Evolutionary conservation across 2,329 filamentous ascomycete species (phyloP), one percentile per base, ranked within the genome.

Genomic region (Fusarium sp.): DNA sequence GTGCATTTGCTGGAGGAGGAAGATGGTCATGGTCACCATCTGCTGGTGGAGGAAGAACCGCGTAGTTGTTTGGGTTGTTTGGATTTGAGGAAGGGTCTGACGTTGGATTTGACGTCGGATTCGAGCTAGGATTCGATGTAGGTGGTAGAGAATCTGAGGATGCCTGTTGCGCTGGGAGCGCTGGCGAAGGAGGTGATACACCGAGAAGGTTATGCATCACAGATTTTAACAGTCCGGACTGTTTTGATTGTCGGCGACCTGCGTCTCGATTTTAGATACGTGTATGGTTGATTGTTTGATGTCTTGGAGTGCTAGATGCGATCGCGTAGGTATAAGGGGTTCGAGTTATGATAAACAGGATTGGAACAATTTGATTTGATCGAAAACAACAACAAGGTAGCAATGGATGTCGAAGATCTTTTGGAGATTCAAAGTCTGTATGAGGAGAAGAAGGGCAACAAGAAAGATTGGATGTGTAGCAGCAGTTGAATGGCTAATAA

Each of bases 161-260:
- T 45, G 78, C 78, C 39, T 78, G 79, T 75, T 78, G 72, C 60
- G 75, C 79, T 36, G 78, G 76, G 32, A 80, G 74, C 42, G 79
- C 60, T 68, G 77, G 76, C 57, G 77, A 73, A 54, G 77, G 77
- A 32, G 77, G 73, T 62, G 81, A 81, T 66, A 80, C 76, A 41
- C 78, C 79, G 53, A 83, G 79, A 75, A 83, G 80, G 75, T 81
- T 84, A 81, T 83, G 83, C 84, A 86, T 86, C 81, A 83, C 84
- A 81, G 84, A 80, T 79, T 85, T 85, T 63, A 83, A 83, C 66
- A 85, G 79, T 63, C 79, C 79, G 56, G 83, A 84, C 65, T 85
- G 83, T 67, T 83, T 83, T 67, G 83, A 81, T 78, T 84, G 82
- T 79, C 77, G 79, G 60, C 76, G 79, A 66, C 79, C 79, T 70